Evolutionary conservation across 495 filamentous ascomycete genomes (phyloP).

Genomic region (Daldinia bambusicola): DNA sequence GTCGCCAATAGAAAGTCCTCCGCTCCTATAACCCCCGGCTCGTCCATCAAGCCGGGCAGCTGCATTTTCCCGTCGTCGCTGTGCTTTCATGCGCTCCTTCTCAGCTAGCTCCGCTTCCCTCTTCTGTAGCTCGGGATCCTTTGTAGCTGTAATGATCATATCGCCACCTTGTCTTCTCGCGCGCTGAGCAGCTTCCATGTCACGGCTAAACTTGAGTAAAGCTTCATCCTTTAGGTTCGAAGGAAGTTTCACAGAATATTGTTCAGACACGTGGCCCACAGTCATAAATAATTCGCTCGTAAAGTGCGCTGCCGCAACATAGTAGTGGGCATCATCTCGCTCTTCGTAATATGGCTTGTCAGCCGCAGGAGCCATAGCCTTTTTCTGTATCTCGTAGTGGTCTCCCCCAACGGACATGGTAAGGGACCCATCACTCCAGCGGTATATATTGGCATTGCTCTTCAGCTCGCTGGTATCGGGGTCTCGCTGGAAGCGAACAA

Average conservation of each 20-base stretch:
- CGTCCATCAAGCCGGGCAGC: slow-evolving; percentile 70
- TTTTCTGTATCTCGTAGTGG: slow-evolving; percentile 82
- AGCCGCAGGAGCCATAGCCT: slow-evolving; percentile 74
- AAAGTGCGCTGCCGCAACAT: slow-evolving; percentile 79
- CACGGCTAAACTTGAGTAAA: slow-evolving; percentile 75
- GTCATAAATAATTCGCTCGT: slow-evolving; percentile 75
- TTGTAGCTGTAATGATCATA: slow-evolving; percentile 67
- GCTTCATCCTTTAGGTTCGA: slow-evolving; percentile 79
- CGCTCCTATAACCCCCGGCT: slow-evolving; percentile 59
- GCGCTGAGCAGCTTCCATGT: slow-evolving; percentile 68
- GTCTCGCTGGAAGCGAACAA: slow-evolving; percentile 56
- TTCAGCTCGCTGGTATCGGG: slow-evolving; percentile 63
- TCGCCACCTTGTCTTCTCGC: slow-evolving; percentile 56
- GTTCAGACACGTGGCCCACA: slow-evolving; percentile 82
- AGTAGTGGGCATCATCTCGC: slow-evolving; percentile 80
- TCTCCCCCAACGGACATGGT: slow-evolving; percentile 78
- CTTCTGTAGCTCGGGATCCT: slow-evolving; percentile 85
- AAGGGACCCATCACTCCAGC: slow-evolving; percentile 86
- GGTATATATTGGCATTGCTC: slow-evolving; percentile 80
- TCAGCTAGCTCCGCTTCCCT: slow-evolving; percentile 78
- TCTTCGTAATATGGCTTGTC: slow-evolving; percentile 71
- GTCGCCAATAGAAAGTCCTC: slow-evolving; percentile 75
- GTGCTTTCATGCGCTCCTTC: slow-evolving; percentile 73
- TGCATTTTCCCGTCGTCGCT: slow-evolving; percentile 74
- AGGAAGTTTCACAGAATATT: slow-evolving; percentile 76